Evolutionary conservation across 2,329 filamentous ascomycete genomes (phyloP).

Genomic region (Colletotrichum abscissum): DNA sequence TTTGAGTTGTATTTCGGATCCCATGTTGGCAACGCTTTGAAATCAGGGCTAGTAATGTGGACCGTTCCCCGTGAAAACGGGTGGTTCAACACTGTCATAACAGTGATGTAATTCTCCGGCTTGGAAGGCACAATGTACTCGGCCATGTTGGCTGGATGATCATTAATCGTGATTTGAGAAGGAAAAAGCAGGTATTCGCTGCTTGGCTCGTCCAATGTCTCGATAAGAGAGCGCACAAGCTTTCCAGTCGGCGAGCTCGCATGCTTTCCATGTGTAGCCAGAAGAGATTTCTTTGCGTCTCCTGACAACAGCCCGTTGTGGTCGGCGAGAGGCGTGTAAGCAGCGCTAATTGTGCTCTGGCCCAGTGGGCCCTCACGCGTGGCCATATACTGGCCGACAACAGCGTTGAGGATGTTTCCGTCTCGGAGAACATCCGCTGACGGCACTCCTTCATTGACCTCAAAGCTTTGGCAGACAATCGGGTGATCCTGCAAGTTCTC

Average conservation of each 20-base stretch:
- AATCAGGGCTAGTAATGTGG: conserved; percentile 62
- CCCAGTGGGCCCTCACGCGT: conserved; percentile 48
- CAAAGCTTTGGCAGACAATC: conserved; percentile 50
- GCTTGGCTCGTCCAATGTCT: conserved; percentile 43
- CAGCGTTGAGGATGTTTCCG: conserved; percentile 43
- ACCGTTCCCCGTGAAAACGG: conserved; percentile 70
- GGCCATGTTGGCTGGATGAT: conserved; percentile 41
- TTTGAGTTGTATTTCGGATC: conserved; percentile 67
- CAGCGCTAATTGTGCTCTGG: conserved; percentile 31
- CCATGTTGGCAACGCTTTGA: conserved; percentile 57
- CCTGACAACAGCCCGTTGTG: conserved; percentile 40
- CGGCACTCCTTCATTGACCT: conserved; percentile 52
- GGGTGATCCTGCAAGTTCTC: conserved; percentile 55
- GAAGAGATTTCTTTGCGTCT: conserved; percentile 40
- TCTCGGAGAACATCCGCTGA: conserved; percentile 50
- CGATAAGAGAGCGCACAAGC: conserved; percentile 42
- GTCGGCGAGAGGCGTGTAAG: conserved; percentile 48
- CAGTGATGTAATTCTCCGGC: conserved; percentile 63
- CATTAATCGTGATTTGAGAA: conserved; percentile 42
- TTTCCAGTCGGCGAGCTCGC: conserved; percentile 33
- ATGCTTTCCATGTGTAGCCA: conserved; percentile 36
- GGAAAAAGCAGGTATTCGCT: conserved; percentile 49
- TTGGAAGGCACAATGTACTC: conserved; percentile 38
- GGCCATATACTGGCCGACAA: conserved; percentile 49
- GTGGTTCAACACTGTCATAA: conserved; percentile 69